Percentiles rank a stretch among this genome's conserved stretches.
These are phyloP conservation scores for Xylaria sp. DNA, from an alignment of 2,329 filamentous ascomycete species.

Conservation along the genomic window DNA sequence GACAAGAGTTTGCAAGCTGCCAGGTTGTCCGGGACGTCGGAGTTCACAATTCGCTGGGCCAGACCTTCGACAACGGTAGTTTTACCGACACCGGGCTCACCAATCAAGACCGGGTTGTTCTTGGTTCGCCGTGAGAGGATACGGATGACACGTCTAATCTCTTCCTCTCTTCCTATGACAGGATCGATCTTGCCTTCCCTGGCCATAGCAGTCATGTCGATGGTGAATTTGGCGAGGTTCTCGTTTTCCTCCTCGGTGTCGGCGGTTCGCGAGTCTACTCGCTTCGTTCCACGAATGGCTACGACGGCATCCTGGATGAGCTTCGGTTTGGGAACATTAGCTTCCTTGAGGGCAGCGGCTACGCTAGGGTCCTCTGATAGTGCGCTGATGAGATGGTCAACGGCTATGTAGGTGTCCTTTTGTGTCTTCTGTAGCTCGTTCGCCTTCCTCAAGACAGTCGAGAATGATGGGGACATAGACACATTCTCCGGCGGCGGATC, in stretches of 20 bases:
- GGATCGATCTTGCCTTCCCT: slow-evolving; percentile 98
- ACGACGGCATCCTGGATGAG: slow-evolving; percentile 90
- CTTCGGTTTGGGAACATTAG: slow-evolving; percentile 92
- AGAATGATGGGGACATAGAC: slow-evolving; percentile 82
- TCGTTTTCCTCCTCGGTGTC: slow-evolving; percentile 94
- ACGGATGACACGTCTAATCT: slow-evolving; percentile 90
- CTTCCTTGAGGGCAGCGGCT: slow-evolving; percentile 79
- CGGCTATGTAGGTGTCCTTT: slow-evolving; percentile 92
- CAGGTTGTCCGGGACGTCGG: slow-evolving; percentile 94
- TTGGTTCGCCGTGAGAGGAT: slow-evolving; percentile 95
- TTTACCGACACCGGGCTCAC: slow-evolving; percentile 98
- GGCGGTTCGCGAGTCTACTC: slow-evolving; percentile 95
- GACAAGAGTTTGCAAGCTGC: slow-evolving; percentile 94
- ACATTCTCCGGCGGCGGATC: slow-evolving; percentile 93
- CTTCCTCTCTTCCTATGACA: slow-evolving; percentile 95
- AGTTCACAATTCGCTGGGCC: slow-evolving; percentile 94
- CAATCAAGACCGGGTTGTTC: slow-evolving; percentile 98
- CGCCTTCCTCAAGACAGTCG: slow-evolving; percentile 83
- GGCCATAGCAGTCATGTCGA: slow-evolving; percentile 97
- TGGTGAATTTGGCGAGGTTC: slow-evolving; percentile 97
- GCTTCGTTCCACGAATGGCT: slow-evolving; percentile 89
- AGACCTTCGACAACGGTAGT: slow-evolving; percentile 97
- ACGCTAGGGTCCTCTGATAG: slow-evolving; percentile 82
- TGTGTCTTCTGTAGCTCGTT: slow-evolving; percentile 96
- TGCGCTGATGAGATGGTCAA: slow-evolving; percentile 92